Evolutionary conservation across 2,329 filamentous ascomycete genomes (phyloP).

Genomic region (Colletotrichum paranaense): DNA sequence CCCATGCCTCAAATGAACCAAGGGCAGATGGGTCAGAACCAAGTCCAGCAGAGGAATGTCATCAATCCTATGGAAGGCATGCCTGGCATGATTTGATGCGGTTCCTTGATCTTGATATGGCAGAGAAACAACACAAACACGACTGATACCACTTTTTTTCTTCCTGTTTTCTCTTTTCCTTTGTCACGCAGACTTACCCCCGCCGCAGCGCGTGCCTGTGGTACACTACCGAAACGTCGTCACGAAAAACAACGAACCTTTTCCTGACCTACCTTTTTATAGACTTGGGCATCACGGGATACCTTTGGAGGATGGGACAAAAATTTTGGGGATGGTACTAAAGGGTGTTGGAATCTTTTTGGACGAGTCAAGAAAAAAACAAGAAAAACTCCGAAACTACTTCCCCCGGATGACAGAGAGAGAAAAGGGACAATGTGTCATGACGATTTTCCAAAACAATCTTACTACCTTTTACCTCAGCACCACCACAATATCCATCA

Average conservation of each 20-base stretch:
- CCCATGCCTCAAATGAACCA: slow-evolving; percentile 37
- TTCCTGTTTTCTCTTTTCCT: slow-evolving; percentile 23
- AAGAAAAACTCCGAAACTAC: neutral
- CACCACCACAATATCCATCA: neutral
- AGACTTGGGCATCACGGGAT: slow-evolving; percentile 23
- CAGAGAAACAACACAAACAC: slow-evolving; percentile 10
- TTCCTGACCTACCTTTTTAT: slow-evolving; percentile 14
- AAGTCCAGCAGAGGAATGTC: slow-evolving; percentile 19
- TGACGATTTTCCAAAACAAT: slow-evolving; percentile 15
- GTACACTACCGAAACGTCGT: slow-evolving; percentile 18
- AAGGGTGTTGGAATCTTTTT: slow-evolving; percentile 14
- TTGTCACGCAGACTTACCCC: slow-evolving; percentile 20
- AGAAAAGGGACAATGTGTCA: slow-evolving; percentile 5
- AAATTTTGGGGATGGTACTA: neutral
- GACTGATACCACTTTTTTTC: slow-evolving; percentile 30
- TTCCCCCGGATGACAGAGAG: neutral
- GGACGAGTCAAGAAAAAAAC: neutral
- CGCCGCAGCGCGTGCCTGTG: slow-evolving; percentile 31
- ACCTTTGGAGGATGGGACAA: slow-evolving; percentile 7
- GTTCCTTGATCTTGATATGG: neutral
- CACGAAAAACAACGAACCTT: slow-evolving; percentile 26
- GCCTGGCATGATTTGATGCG: slow-evolving; percentile 36
- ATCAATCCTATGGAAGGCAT: slow-evolving; percentile 33
- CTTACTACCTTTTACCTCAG: slow-evolving; percentile 14
- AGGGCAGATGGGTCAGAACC: slow-evolving; percentile 32